Conservation (phyloP, 2,329 filamentous ascomycete genomes). For the Trichoderma cornu-damae region DNA sequence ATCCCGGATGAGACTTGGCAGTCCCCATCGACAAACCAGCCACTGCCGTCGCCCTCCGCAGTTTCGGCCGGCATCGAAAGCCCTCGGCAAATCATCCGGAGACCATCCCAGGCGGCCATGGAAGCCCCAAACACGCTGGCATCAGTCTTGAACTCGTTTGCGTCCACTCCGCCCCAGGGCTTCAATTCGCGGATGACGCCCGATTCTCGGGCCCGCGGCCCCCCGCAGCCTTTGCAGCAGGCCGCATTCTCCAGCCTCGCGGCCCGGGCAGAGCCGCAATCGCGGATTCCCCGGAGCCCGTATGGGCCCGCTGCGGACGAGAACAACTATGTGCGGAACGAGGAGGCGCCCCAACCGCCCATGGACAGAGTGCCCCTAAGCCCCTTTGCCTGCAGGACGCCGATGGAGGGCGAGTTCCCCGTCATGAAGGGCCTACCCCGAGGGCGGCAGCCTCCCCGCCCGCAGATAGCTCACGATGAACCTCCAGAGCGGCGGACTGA, state of each 20-base stretch:
- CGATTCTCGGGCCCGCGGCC: slow-evolving; percentile 22
- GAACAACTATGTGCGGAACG: slow-evolving; percentile 16
- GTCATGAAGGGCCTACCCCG: slow-evolving; percentile 34
- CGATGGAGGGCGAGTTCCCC: slow-evolving; percentile 34
- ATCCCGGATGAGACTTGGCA: neutral
- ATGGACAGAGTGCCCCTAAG: slow-evolving; percentile 23
- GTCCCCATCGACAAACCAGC: neutral
- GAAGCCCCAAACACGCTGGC: neutral
- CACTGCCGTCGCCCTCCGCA: slow-evolving; percentile 3
- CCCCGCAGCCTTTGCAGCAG: slow-evolving; percentile 24
- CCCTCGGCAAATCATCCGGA: slow-evolving; percentile 8
- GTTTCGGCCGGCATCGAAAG: slow-evolving; percentile 8
- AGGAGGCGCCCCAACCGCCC: slow-evolving; percentile 15
- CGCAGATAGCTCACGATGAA: slow-evolving; percentile 17
- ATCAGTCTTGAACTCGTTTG: slow-evolving; percentile 20
- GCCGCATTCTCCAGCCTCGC: slow-evolving; percentile 23
- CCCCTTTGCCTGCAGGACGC: slow-evolving; percentile 26
- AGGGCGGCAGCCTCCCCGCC: slow-evolving; percentile 27
- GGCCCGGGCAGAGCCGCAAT: slow-evolving; percentile 14
- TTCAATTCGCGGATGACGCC: slow-evolving; percentile 28
- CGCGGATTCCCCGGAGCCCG: slow-evolving; percentile 23
- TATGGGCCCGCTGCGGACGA: slow-evolving; percentile 22
- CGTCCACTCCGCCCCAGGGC: slow-evolving; percentile 24
- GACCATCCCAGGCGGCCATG: neutral
- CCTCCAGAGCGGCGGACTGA: neutral